phyloP scores from a whole-genome alignment of 1,284 basidiomycete genomes.

The Rugosomyces carneus region DNA sequence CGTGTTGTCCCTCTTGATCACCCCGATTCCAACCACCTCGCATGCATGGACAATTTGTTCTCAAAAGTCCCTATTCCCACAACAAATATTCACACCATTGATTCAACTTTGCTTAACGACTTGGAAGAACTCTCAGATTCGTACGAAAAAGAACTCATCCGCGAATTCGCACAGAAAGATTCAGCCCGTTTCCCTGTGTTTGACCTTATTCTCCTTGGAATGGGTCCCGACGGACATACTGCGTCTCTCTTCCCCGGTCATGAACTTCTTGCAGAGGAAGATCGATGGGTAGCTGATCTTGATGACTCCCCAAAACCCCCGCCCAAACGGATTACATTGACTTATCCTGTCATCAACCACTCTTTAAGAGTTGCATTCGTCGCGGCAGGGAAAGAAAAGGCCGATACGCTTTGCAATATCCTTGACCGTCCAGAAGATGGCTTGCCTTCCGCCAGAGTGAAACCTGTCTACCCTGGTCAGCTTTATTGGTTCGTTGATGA shows the following conservation, averaged over 20 bases:
- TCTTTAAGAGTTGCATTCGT: conserved; percentile 87
- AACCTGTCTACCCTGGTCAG: conserved; percentile 74
- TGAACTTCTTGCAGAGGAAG: conserved; percentile 75
- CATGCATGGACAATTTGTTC: conserved; percentile 77
- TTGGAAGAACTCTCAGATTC: conserved; percentile 87
- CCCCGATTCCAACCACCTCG: conserved; percentile 85
- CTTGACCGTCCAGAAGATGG: conserved; percentile 80
- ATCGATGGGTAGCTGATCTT: conserved; percentile 92
- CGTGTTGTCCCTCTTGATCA: conserved; percentile 91
- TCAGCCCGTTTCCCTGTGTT: conserved; percentile 92
- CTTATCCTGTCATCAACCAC: conserved; percentile 90
- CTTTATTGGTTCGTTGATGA: conserved; percentile 92
- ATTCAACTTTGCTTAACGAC: conserved; percentile 64
- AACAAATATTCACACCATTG: conserved; percentile 83
- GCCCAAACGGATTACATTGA: conserved; percentile 85
- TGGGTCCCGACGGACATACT: conserved; percentile 95
- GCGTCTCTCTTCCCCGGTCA: conserved; percentile 95
- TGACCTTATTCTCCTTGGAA: conserved; percentile 89
- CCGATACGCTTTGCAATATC: conserved; percentile 67
- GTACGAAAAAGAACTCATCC: conserved; percentile 91
- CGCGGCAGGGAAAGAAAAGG: conserved; percentile 79
- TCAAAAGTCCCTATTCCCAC: conserved; percentile 78
- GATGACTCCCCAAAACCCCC: conserved; percentile 95
- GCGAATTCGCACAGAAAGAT: conserved; percentile 85
- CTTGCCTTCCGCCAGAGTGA: conserved; percentile 81